A percentile compares a stretch with the other conserved stretches of the same genome.
Evolutionary conservation across 73 alveolate species (phyloP).

Genomic region (Paramecium sexaurelia): DNA sequence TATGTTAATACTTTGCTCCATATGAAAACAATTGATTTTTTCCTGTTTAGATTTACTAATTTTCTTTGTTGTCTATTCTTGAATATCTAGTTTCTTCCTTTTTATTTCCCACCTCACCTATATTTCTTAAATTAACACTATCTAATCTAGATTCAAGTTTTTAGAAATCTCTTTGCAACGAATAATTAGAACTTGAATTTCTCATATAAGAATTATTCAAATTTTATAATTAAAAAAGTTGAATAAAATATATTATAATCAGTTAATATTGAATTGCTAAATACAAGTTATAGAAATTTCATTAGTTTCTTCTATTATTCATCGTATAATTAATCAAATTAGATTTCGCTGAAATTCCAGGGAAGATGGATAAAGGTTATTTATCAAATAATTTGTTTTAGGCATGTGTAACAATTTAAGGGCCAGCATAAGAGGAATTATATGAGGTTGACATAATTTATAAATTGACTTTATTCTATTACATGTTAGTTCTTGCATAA

Average conservation of each 20-base stretch:
- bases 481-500: not conserved
- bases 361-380: not conserved
- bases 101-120: not conserved
- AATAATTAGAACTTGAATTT: not conserved
- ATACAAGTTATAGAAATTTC: not conserved
- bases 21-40: not conserved
- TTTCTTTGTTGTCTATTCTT: constrained; percentile 22
- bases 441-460: not conserved
- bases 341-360: not conserved
- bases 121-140: not conserved
- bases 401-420: constrained; percentile 33
- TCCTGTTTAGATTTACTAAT: not conserved
- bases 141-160: not conserved
- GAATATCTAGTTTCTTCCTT: not conserved
- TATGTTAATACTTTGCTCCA: not conserved
- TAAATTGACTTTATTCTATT: not conserved
- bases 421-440: constrained; percentile 8
- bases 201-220: constrained; percentile 2
- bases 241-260: not conserved
- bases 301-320: not conserved
- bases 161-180: not conserved
- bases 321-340: not conserved
- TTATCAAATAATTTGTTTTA: constrained; percentile 1
- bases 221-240: not conserved
- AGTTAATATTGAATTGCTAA: not conserved